These are phyloP conservation scores for Kwoniella dendrophila DNA, from an alignment of 768 basidiomycete species.

Conservation along the genomic window DNA sequence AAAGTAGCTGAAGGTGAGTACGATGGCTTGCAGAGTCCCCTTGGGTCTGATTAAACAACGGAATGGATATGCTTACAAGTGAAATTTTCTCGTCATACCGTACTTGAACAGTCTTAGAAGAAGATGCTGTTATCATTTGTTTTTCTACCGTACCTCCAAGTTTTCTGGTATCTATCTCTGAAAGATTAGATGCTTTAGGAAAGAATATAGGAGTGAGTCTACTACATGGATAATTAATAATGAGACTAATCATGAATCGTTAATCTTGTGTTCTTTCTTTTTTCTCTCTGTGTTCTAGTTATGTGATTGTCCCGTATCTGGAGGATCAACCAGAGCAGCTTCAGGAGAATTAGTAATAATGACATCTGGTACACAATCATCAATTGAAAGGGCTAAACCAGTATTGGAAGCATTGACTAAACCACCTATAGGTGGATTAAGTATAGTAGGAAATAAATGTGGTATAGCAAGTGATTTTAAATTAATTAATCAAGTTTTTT, in stretches of 20 bases:
- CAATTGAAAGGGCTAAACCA: conserved; percentile 28
- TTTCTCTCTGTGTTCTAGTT: conserved; percentile 11
- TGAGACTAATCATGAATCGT: too few species aligned
- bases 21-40: too few species aligned
- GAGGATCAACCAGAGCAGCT: conserved; percentile 47
- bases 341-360: conserved; percentile 45
- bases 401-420: conserved; percentile 44
- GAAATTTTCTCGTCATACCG: too few species aligned
- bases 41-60: too few species aligned
- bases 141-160: conserved; percentile 51
- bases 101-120: conserved; percentile 35
- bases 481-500: conserved; percentile 51
- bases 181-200: conserved; percentile 42
- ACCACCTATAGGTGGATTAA: conserved; percentile 30
- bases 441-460: conserved; percentile 38
- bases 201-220: conserved; percentile 43
- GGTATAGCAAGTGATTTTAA: conserved; percentile 49
- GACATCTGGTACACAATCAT: conserved; percentile 36
- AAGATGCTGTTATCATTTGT: conserved; percentile 43
- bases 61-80: background rate
- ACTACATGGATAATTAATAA: background rate
- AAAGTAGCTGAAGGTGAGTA: conserved; percentile 34
- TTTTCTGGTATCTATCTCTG: conserved; percentile 28
- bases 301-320: conserved; percentile 48
- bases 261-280: background rate